Conservation (phyloP, 306 rosid species). For the Urtica urens region DNA sequence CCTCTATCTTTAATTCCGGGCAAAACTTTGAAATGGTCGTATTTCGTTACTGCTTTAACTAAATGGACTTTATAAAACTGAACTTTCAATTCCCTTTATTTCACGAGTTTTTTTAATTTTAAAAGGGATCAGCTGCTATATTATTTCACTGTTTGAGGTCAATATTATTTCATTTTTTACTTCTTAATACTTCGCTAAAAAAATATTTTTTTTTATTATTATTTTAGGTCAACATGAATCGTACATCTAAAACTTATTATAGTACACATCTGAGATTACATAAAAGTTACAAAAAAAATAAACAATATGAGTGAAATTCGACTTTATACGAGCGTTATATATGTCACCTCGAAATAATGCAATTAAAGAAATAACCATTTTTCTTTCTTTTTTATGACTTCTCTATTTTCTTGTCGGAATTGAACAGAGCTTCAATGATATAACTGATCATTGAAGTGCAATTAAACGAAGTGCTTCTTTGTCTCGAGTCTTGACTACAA, state of each 20-base stretch:
- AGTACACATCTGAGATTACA: too few relatives aligned
- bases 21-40: neutral
- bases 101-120: constrained; percentile 6
- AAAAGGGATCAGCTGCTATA: neutral
- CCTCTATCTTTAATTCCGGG: too few relatives aligned
- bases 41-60: neutral
- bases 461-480: constrained; percentile 4
- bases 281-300: too few relatives aligned
- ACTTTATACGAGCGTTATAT: too few relatives aligned
- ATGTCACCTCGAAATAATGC: too few relatives aligned
- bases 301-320: too few relatives aligned
- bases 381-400: neutral
- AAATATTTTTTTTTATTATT: too few relatives aligned
- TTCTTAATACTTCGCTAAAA: too few relatives aligned
- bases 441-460: neutral
- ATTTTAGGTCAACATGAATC: too few relatives aligned
- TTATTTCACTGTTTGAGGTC: neutral
- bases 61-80: neutral
- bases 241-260: too few relatives aligned
- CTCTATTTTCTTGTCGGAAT: neutral
- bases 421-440: too few relatives aligned
- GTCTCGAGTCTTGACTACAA: neutral
- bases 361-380: too few relatives aligned
- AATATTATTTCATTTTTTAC: neutral
- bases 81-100: constrained; percentile 1